These are phyloP conservation scores for Catenaria anguillulae DNA, from an alignment of 371 early-diverging fungal species.

Conservation along the genomic window DNA sequence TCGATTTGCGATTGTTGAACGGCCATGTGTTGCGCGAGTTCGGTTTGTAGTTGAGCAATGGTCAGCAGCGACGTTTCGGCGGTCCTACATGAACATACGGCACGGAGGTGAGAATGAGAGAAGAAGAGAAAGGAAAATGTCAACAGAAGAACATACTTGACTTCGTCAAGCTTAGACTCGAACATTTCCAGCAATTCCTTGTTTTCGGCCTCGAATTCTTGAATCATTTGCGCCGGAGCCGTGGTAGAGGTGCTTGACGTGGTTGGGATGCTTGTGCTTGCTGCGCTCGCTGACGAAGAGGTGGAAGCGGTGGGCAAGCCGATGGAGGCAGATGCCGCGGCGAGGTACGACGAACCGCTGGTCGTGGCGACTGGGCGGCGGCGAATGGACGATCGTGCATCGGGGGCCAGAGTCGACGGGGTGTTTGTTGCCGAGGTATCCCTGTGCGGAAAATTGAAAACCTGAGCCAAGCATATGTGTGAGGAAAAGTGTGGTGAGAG, in stretches of 20 bases:
- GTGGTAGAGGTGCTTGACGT: too few species aligned
- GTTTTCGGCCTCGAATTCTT: conserved; percentile 6
- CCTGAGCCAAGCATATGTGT: too few species aligned
- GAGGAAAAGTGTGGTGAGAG: too few species aligned
- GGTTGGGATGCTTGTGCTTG: background rate
- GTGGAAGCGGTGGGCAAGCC: too few species aligned
- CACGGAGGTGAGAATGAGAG: background rate
- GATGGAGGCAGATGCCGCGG: too few species aligned
- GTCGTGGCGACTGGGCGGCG: too few species aligned
- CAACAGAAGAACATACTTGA: background rate
- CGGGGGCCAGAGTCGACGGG: too few species aligned
- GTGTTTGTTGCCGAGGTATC: too few species aligned
- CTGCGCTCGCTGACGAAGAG: too few species aligned
- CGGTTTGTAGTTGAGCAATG: conserved; percentile 7
- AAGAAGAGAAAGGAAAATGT: background rate
- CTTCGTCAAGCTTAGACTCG: background rate
- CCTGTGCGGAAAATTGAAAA: too few species aligned
- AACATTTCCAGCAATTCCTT: background rate
- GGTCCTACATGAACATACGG: background rate
- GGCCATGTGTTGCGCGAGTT: conserved; percentile 6
- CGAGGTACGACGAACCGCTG: too few species aligned
- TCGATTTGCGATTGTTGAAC: background rate
- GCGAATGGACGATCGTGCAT: too few species aligned
- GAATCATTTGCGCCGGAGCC: background rate
- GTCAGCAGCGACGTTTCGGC: conserved; percentile 6